A percentile compares a stretch with the other conserved stretches of the same genome.
These are phyloP conservation scores for Backusella luteola DNA, from an alignment of 192 early-diverging fungal species.

Conservation along the genomic window DNA sequence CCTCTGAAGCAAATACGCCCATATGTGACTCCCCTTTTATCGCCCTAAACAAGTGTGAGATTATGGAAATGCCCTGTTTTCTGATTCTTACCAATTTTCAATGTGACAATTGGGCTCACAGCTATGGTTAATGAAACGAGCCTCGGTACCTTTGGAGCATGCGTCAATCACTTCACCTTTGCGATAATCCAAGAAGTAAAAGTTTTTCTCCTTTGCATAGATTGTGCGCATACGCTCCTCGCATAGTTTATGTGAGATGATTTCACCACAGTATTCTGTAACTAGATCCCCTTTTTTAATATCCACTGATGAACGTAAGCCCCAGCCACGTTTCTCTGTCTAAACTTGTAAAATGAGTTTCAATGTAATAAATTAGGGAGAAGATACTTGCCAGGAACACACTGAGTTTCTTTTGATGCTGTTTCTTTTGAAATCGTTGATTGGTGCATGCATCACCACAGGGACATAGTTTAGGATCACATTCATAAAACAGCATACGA, in stretches of 20 bases:
- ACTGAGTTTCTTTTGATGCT: conserved; percentile 49
- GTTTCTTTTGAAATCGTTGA: conserved; percentile 66
- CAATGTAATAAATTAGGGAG: not conserved
- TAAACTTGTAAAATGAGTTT: conserved; percentile 24
- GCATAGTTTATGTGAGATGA: conserved; percentile 65
- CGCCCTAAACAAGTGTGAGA: conserved; percentile 29
- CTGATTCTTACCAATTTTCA: conserved; percentile 74
- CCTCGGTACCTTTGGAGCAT: conserved; percentile 71
- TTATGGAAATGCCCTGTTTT: not conserved
- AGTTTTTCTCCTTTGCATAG: conserved; percentile 62
- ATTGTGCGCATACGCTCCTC: conserved; percentile 70
- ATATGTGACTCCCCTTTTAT: conserved; percentile 70
- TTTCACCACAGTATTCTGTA: conserved; percentile 82
- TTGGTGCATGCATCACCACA: conserved; percentile 70
- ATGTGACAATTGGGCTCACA: conserved; percentile 88
- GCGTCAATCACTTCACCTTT: conserved; percentile 79
- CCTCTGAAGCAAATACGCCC: conserved; percentile 69
- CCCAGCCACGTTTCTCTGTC: conserved; percentile 69
- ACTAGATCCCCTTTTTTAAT: conserved; percentile 63
- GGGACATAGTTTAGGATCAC: conserved; percentile 62
- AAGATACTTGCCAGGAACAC: conserved; percentile 59
- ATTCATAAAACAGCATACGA: conserved; percentile 75
- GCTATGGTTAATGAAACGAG: conserved; percentile 83
- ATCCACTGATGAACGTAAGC: conserved; percentile 52
- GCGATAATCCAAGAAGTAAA: conserved; percentile 81